A percentile compares a stretch with the other conserved stretches of the same genome.
These are phyloP conservation scores for Avena atlantica DNA, from an alignment of 176 grass and related monocot genomes.

Conservation along the genomic window DNA sequence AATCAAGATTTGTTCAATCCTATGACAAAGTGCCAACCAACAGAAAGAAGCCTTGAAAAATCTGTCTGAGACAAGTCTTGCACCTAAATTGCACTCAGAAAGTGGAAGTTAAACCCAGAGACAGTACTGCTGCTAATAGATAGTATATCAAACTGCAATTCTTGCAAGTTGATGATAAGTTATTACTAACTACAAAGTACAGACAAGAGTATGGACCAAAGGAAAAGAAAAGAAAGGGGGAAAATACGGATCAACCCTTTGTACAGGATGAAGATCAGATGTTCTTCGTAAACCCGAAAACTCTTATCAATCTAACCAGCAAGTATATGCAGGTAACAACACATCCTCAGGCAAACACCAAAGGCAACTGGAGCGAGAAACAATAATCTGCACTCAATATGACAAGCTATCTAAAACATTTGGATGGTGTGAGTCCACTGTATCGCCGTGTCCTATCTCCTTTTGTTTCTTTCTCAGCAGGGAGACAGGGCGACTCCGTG, in stretches of 20 bases:
- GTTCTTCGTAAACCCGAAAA: slow-evolving; percentile 25
- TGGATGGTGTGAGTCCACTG: background rate
- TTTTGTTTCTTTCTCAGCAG: slow-evolving; percentile 35
- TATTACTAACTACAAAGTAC: no score
- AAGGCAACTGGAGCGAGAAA: slow-evolving; percentile 38
- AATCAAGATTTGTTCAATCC: slow-evolving; percentile 5
- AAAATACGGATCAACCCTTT: slow-evolving; percentile 34
- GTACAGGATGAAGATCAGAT: slow-evolving; percentile 26
- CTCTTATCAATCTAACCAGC: slow-evolving; percentile 25
- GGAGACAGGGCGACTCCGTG: slow-evolving; percentile 45
- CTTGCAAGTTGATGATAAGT: no score
- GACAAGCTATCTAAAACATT: slow-evolving; percentile 44
- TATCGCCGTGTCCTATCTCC: background rate
- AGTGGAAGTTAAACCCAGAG: background rate
- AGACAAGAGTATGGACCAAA: background rate
- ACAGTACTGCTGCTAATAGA: background rate
- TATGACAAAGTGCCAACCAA: background rate
- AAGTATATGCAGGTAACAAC: slow-evolving; percentile 10
- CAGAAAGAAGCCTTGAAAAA: background rate
- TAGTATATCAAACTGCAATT: background rate
- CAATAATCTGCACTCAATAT: background rate
- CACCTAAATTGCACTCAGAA: background rate
- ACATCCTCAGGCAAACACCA: slow-evolving; percentile 31
- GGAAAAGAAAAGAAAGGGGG: background rate
- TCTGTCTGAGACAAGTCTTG: background rate